Conservation (phyloP, 2,329 filamentous ascomycete species). For the Hawksworthiomyces lignivorus region DNA sequence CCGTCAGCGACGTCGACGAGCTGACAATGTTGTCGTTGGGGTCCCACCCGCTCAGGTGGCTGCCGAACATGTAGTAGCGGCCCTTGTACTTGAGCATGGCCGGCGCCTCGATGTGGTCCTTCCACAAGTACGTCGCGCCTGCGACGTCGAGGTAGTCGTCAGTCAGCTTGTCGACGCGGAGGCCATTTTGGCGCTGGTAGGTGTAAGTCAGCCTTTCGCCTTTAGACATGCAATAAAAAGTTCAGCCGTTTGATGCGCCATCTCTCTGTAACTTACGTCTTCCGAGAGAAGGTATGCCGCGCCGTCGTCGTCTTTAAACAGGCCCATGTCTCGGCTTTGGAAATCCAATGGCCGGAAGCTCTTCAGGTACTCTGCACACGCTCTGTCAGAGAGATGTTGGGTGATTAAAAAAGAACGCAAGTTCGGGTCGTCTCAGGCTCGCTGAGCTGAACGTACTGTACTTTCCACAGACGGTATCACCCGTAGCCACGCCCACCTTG, state of each 20-base stretch:
- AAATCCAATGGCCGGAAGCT: conserved; percentile 26
- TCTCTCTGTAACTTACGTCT: conserved; percentile 38
- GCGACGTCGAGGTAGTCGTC: conserved; percentile 16
- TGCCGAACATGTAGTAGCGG: conserved; percentile 49
- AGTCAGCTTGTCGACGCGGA: conserved; percentile 18
- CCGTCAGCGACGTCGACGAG: conserved; percentile 41
- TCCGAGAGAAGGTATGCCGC: conserved; percentile 54
- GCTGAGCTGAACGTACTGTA: conserved; percentile 40
- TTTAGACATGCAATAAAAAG: too few species aligned
- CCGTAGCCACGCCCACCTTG: conserved; percentile 21
- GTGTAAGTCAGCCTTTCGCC: background rate
- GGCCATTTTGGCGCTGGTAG: conserved; percentile 15
- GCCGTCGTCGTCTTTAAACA: conserved; percentile 56
- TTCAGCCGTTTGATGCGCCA: background rate
- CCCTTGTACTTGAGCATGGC: conserved; percentile 43
- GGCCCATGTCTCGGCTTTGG: conserved; percentile 41
- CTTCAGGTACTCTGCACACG: conserved; percentile 16
- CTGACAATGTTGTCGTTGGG: conserved; percentile 42
- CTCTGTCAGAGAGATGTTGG: too few species aligned
- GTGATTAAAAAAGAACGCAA: too few species aligned
- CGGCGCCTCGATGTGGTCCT: conserved; percentile 41
- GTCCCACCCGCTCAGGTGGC: conserved; percentile 34
- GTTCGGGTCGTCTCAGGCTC: too few species aligned
- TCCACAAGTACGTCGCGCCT: conserved; percentile 15
- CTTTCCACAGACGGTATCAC: conserved; percentile 50